Conservation (phyloP, 768 basidiomycete genomes). For the Leccinellum luteum region DNA sequence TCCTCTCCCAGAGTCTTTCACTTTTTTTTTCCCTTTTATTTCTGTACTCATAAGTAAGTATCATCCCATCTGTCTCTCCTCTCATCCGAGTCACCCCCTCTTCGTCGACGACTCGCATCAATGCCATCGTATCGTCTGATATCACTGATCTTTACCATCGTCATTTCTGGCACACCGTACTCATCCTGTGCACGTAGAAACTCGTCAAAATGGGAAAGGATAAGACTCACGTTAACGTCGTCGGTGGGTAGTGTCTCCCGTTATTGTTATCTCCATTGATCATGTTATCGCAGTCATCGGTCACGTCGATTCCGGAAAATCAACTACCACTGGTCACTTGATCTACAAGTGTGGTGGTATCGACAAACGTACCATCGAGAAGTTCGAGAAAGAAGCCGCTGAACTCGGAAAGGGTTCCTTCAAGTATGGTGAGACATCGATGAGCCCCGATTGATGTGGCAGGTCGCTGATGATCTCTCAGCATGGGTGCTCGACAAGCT, state of each 20-base stretch:
- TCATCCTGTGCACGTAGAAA: constrained; percentile 38
- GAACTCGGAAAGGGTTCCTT: constrained; percentile 99
- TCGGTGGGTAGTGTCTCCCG: constrained; percentile 58
- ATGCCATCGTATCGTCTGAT: constrained; percentile 10
- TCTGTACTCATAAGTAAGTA: constrained; percentile 46
- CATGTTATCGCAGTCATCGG: constrained; percentile 74
- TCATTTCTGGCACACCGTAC: constrained; percentile 2
- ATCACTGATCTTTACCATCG: constrained; percentile 26
- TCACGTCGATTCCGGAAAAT: constrained; percentile 99
- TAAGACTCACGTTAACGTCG: constrained; percentile 95
- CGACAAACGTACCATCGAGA: constrained; percentile 99
- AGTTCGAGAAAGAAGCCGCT: constrained; percentile 99
- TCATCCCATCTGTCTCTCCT: constrained; percentile 3
- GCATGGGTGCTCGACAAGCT: constrained; percentile 99
- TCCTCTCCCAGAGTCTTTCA: constrained; percentile 30
- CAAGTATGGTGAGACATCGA: constrained; percentile 77
- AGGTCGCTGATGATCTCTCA: constrained; percentile 38
- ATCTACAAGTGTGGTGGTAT: constrained; percentile 99
- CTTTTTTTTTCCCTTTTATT: constrained; percentile 33
- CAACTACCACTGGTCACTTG: constrained; percentile 99
- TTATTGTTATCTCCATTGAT: constrained; percentile 19
- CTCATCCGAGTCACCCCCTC: constrained; percentile 17
- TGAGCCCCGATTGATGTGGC: constrained; percentile 12
- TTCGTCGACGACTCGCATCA: constrained; percentile 14
- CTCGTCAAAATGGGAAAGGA: constrained; percentile 90